Conservation (phyloP, 2,329 filamentous ascomycete genomes). For the Dactylellina sp. region DNA sequence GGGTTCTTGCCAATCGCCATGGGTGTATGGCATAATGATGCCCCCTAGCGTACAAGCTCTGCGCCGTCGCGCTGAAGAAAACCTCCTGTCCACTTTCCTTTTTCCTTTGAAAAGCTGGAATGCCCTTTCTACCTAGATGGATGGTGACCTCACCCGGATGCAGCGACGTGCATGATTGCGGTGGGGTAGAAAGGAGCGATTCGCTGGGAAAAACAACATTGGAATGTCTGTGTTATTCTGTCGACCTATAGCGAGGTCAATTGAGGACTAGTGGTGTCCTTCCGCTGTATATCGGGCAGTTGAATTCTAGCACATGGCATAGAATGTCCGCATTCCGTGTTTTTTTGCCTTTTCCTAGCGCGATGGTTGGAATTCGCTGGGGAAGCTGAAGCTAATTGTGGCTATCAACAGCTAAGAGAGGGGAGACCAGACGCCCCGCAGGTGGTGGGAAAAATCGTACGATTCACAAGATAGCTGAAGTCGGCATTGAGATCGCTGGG, state of each 20-base stretch:
- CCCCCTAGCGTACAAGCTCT: neutral
- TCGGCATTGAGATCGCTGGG: neutral
- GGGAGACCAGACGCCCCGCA: slow-evolving; percentile 6
- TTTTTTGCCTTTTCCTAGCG: neutral
- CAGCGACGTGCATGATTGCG: slow-evolving; percentile 37
- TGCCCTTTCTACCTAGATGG: neutral
- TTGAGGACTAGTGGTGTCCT: neutral
- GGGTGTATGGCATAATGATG: slow-evolving; percentile 41
- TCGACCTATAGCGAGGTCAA: neutral
- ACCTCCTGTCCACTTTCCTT: slow-evolving; percentile 2
- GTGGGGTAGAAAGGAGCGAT: slow-evolving; percentile 28
- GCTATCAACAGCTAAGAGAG: slow-evolving; percentile 7
- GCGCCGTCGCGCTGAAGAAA: neutral
- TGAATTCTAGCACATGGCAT: no score
- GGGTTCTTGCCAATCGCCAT: slow-evolving; percentile 27
- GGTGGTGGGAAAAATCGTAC: slow-evolving; percentile 24
- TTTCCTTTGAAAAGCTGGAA: slow-evolving; percentile 15
- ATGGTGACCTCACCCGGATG: slow-evolving; percentile 53
- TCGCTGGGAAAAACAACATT: slow-evolving; percentile 15
- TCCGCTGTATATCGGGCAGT: slow-evolving; percentile 14
- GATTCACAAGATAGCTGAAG: slow-evolving; percentile 20
- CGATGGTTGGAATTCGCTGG: slow-evolving; percentile 5
- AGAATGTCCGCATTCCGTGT: neutral
- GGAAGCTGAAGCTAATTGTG: slow-evolving; percentile 30
- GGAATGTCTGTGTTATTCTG: slow-evolving; percentile 9